phyloP scores from a whole-genome alignment of 2,329 filamentous ascomycete genomes.

The Ophiosphaerella narmari region DNA sequence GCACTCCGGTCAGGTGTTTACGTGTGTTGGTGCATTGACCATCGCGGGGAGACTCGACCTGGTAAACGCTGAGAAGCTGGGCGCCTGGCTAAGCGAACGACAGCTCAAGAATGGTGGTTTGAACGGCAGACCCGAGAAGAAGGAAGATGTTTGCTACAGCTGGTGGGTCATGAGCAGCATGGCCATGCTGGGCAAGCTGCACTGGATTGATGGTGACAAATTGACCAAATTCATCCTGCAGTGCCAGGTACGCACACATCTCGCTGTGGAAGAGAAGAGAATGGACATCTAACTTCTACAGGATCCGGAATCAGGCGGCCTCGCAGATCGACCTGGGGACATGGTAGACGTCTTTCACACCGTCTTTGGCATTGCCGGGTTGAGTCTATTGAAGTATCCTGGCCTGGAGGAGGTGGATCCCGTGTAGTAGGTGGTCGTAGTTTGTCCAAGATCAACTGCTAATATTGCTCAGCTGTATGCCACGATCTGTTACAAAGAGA shows the following conservation, averaged over 20 bases:
- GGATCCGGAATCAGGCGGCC: conserved; percentile 80
- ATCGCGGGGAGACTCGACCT: conserved; percentile 83
- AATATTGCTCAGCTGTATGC: conserved; percentile 44
- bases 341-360: conserved; percentile 99
- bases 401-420: conserved; percentile 83
- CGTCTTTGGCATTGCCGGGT: conserved; percentile 81
- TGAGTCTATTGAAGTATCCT: conserved; percentile 80
- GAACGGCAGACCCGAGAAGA: conserved; percentile 93
- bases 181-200: conserved; percentile 81
- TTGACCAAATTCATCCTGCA: conserved; percentile 80
- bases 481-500: conserved; percentile 42
- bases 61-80: conserved; percentile 80
- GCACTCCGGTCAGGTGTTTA: conserved; percentile 94
- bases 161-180: conserved; percentile 98
- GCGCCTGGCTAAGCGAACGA: conserved; percentile 89
- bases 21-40: conserved; percentile 83
- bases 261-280: neutral
- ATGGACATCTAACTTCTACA: conserved; percentile 30
- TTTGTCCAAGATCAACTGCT: conserved; percentile 5
- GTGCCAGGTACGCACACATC: conserved; percentile 66
- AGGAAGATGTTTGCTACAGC: conserved; percentile 96
- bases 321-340: conserved; percentile 88
- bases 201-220: conserved; percentile 90
- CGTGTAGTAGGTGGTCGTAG: conserved; percentile 68
- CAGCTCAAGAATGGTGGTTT: conserved; percentile 86